phyloP scores from a whole-genome alignment of 441 rosid species.

The Pelargonium myrrhifolium region DNA sequence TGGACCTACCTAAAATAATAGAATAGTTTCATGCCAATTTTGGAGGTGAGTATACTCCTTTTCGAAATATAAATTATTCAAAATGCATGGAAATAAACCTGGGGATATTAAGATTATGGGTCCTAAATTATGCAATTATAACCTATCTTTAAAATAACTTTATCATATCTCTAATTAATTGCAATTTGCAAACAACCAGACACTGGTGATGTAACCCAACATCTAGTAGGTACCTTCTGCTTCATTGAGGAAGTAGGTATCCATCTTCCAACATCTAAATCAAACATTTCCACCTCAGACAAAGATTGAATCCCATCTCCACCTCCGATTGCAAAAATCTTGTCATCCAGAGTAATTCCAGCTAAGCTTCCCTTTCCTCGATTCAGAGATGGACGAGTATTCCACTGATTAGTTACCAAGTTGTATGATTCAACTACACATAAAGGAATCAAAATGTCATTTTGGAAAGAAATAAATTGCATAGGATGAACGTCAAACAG shows the following conservation, averaged over 20 bases:
- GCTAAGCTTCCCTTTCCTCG: conserved; percentile 24
- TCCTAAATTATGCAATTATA: not conserved
- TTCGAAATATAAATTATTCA: not conserved
- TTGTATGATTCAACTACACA: conserved; percentile 27
- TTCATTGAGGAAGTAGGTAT: conserved; percentile 19
- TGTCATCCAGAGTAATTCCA: conserved; percentile 18
- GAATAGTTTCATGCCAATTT: too few relatives aligned
- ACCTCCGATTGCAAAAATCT: conserved; percentile 27
- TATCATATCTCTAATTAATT: not conserved
- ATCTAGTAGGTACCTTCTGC: conserved; percentile 20
- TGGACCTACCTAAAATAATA: not conserved
- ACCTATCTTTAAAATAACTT: not conserved
- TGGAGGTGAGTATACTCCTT: not conserved
- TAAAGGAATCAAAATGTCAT: conserved; percentile 1
- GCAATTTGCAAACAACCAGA: not conserved
- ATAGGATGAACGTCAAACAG: not conserved
- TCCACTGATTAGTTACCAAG: conserved; percentile 18
- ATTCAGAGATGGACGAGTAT: conserved; percentile 19
- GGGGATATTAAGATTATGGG: not conserved
- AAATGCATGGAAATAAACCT: not conserved
- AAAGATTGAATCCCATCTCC: conserved; percentile 21
- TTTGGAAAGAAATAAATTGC: not conserved
- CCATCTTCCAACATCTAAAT: conserved; percentile 24
- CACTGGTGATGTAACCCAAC: not conserved
- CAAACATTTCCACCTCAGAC: conserved; percentile 27